These are phyloP conservation scores for Alternaria brassicicola DNA, from an alignment of 2,329 filamentous ascomycete genomes.

Conservation along the genomic window DNA sequence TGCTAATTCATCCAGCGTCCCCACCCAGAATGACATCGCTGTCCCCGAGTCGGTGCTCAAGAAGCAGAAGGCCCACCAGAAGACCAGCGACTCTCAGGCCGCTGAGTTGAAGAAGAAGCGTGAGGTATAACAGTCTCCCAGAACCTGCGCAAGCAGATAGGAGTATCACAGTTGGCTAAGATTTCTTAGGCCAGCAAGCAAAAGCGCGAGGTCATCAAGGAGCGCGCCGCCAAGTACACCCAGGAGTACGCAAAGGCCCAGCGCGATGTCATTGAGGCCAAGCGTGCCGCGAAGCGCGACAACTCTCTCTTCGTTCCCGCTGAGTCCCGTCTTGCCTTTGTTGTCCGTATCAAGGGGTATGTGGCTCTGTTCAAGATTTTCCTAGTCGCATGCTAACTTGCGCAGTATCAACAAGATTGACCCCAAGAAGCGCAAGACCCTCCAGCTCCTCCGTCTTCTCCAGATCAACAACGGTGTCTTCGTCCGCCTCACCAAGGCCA, in stretches of 20 bases:
- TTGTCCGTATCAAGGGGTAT: slow-evolving; percentile 98
- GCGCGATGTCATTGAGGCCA: slow-evolving; percentile 97
- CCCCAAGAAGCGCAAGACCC: slow-evolving; percentile 99
- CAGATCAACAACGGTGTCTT: slow-evolving; percentile 99
- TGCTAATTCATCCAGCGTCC: slow-evolving; percentile 64
- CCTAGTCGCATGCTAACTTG: slow-evolving; percentile 8
- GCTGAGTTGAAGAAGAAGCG: slow-evolving; percentile 86
- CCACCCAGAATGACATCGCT: slow-evolving; percentile 93
- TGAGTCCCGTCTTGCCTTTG: slow-evolving; percentile 96
- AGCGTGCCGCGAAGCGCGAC: slow-evolving; percentile 86
- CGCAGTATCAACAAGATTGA: slow-evolving; percentile 99
- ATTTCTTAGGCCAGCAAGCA: slow-evolving; percentile 88
- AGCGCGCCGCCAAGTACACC: slow-evolving; percentile 99
- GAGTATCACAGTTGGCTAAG: slow-evolving; percentile 49
- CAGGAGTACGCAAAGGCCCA: slow-evolving; percentile 97
- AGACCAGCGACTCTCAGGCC: slow-evolving; percentile 87
- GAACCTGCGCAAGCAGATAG: slow-evolving; percentile 45
- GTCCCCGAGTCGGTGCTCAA: slow-evolving; percentile 99
- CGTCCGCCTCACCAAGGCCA: slow-evolving; percentile 96
- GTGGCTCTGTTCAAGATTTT: slow-evolving; percentile 31
- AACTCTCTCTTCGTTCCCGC: slow-evolving; percentile 94
- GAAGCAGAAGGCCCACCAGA: slow-evolving; percentile 99
- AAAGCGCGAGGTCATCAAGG: slow-evolving; percentile 99
- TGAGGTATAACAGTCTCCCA: slow-evolving; percentile 72
- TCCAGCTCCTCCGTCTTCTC: slow-evolving; percentile 98